phyloP scores from a whole-genome alignment of 768 basidiomycete species.

The Lactifluus subvellereus region DNA sequence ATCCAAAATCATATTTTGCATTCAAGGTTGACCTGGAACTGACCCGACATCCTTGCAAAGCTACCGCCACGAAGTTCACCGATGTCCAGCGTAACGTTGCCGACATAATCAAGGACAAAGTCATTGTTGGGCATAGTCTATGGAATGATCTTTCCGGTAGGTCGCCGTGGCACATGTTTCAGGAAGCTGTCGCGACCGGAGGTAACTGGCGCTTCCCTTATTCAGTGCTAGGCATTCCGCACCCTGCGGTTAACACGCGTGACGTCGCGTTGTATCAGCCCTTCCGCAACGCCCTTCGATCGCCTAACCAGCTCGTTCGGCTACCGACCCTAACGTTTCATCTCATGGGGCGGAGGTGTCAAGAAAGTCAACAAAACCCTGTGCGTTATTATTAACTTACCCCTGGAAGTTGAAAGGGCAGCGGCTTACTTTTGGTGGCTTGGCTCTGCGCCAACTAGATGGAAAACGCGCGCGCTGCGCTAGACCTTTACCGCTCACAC shows the following conservation, averaged over 20 bases:
- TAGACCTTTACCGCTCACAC: slow-evolving; percentile 51
- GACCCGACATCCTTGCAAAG: slow-evolving; percentile 29
- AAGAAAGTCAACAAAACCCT: slow-evolving; percentile 65
- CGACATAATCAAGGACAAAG: slow-evolving; percentile 59
- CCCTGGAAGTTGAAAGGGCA: slow-evolving; percentile 1
- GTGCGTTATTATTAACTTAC: slow-evolving; percentile 39
- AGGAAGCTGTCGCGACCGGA: not conserved
- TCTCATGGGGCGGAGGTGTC: slow-evolving; percentile 72
- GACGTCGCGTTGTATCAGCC: slow-evolving; percentile 82
- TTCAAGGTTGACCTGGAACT: not conserved
- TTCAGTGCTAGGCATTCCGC: slow-evolving; percentile 73
- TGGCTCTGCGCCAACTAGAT: slow-evolving; percentile 39
- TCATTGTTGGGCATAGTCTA: slow-evolving; percentile 69
- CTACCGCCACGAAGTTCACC: slow-evolving; percentile 48
- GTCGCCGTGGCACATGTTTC: slow-evolving; percentile 22
- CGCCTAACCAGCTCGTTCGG: slow-evolving; percentile 62
- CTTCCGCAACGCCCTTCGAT: slow-evolving; percentile 64
- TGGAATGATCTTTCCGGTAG: slow-evolving; percentile 79
- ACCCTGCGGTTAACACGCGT: slow-evolving; percentile 69
- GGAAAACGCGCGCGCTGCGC: slow-evolving; percentile 65
- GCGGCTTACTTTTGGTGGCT: slow-evolving; percentile 10
- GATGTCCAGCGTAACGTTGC: slow-evolving; percentile 64
- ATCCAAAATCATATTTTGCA: not conserved
- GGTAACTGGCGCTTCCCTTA: slow-evolving; percentile 20
- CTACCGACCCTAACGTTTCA: slow-evolving; percentile 78